Conservation (phyloP, 2,329 filamentous ascomycete genomes). For the Fusarium nodosum region DNA sequence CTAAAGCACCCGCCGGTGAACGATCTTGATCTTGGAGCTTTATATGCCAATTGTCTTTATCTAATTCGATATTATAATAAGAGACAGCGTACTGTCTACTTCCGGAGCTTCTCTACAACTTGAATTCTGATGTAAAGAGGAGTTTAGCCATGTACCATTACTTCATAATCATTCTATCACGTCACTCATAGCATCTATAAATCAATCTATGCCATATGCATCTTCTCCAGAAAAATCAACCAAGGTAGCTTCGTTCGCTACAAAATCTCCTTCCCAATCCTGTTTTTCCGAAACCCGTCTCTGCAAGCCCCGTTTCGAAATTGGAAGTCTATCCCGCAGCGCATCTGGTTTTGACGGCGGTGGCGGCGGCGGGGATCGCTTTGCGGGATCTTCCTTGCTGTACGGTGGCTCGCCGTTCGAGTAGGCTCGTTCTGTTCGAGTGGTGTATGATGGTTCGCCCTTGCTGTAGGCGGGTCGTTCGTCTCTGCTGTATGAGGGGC, state of each 20-base stretch:
- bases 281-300: slow-evolving; percentile 27
- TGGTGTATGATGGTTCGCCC: slow-evolving; percentile 10
- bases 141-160: slow-evolving; percentile 19
- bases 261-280: slow-evolving; percentile 37
- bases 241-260: slow-evolving; percentile 39
- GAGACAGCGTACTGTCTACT: background rate
- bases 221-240: slow-evolving; percentile 41
- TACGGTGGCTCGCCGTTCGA: slow-evolving; percentile 8
- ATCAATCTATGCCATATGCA: slow-evolving; percentile 33
- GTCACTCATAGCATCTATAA: slow-evolving; percentile 17
- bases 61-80: background rate
- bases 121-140: background rate
- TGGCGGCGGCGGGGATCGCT: background rate
- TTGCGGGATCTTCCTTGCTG: slow-evolving; percentile 10
- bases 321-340: slow-evolving; percentile 21
- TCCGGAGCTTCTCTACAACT: background rate
- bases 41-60: background rate
- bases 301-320: slow-evolving; percentile 34
- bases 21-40: too few species aligned
- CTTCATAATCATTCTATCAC: slow-evolving; percentile 28
- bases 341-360: slow-evolving; percentile 14
- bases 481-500: slow-evolving; percentile 20
- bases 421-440: slow-evolving; percentile 14
- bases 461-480: slow-evolving; percentile 20
- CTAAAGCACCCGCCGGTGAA: background rate